Evolutionary conservation across 768 basidiomycete species (phyloP).

Genomic region (Amanita phalloides): DNA sequence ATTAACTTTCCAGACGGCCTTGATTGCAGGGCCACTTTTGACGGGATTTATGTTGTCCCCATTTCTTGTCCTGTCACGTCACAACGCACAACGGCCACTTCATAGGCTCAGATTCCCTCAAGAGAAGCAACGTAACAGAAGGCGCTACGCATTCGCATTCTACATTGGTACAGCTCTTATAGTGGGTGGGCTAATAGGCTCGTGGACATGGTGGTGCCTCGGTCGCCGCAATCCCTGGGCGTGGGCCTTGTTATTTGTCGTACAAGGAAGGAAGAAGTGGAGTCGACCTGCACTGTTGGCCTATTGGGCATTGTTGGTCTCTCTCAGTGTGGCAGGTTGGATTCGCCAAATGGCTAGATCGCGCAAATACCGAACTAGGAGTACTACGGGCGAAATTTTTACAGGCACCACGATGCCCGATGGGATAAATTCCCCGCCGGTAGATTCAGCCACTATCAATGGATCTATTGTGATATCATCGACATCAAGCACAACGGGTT

Average conservation of each 20-base stretch:
- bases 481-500: conserved; percentile 1
- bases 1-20: conserved; percentile 82
- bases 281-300: conserved; percentile 64
- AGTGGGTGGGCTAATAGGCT: conserved; percentile 73
- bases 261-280: conserved; percentile 72
- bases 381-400: conserved; percentile 25
- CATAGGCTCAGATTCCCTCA: conserved; percentile 75
- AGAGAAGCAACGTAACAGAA: conserved; percentile 62
- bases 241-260: conserved; percentile 70
- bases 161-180: conserved; percentile 69
- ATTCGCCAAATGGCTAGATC: conserved; percentile 79
- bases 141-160: conserved; percentile 77
- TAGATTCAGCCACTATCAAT: conserved; percentile 1
- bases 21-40: conserved; percentile 86
- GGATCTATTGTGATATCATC: conserved; percentile 1
- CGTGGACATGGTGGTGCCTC: conserved; percentile 89
- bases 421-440: conserved; percentile 4
- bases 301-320: conserved; percentile 79
- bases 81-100: conserved; percentile 80
- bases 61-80: conserved; percentile 81
- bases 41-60: conserved; percentile 95
- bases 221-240: conserved; percentile 78
- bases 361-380: conserved; percentile 50
- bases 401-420: conserved; percentile 17
- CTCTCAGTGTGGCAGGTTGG: conserved; percentile 90